These are phyloP conservation scores for Plasmopara viticola DNA, from an alignment of 352 stramenopile species.

Conservation along the genomic window DNA sequence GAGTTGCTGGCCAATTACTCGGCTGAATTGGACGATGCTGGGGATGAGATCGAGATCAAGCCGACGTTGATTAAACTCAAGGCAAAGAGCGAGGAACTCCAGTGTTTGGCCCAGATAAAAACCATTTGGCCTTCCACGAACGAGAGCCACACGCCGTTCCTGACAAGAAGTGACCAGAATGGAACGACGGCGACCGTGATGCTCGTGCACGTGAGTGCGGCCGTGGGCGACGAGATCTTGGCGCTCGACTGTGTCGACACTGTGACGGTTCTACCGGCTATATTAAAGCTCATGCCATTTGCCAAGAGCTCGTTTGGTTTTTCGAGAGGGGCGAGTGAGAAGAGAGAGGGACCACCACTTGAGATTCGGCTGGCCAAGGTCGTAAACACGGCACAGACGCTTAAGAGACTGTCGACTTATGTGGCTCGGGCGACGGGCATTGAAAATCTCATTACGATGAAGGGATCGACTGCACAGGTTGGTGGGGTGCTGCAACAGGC, in stretches of 20 bases:
- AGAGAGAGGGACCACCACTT: conserved; percentile 30
- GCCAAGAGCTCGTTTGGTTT: conserved; percentile 45
- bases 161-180: conserved; percentile 49
- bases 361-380: conserved; percentile 45
- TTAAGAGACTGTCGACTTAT: conserved; percentile 23
- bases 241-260: conserved; percentile 43
- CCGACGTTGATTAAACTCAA: conserved; percentile 57
- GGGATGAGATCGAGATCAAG: conserved; percentile 27
- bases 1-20: conserved; percentile 42
- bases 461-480: conserved; percentile 11
- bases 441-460: conserved; percentile 36
- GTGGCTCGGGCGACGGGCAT: conserved; percentile 39
- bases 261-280: conserved; percentile 46
- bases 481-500: conserved; percentile 33
- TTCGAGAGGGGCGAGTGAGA: conserved; percentile 16
- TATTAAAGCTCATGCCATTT: conserved; percentile 74
- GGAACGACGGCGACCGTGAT: conserved; percentile 42
- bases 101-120: conserved; percentile 40
- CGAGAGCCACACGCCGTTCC: conserved; percentile 58
- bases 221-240: conserved; percentile 34
- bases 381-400: conserved; percentile 17
- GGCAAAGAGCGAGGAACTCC: conserved; percentile 24
- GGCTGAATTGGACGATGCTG: conserved; percentile 12
- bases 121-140: conserved; percentile 34
- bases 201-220: conserved; percentile 47